Percentiles rank a stretch among this genome's conserved stretches.
Conservation (phyloP, 2,329 filamentous ascomycete species). For the Fusarium nelsonii region DNA sequence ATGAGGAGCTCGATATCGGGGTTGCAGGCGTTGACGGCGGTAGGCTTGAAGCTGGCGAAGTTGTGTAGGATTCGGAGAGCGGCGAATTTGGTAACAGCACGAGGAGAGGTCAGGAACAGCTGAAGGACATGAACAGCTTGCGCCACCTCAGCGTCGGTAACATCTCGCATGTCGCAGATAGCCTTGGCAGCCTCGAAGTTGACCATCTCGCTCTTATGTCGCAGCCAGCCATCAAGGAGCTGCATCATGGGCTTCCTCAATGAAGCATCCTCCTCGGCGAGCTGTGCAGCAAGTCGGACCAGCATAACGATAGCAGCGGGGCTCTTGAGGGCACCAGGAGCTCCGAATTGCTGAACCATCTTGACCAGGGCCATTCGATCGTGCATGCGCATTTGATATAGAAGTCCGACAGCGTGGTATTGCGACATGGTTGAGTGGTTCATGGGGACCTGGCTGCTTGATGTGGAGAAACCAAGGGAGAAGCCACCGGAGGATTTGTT, state of each 20-base stretch:
- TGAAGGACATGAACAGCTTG: conserved; percentile 96
- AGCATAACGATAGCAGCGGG: conserved; percentile 93
- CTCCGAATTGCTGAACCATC: conserved; percentile 99
- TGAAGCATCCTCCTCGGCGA: conserved; percentile 91
- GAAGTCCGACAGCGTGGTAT: conserved; percentile 95
- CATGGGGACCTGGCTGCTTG: conserved; percentile 78
- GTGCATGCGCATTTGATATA: conserved; percentile 98
- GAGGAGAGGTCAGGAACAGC: conserved; percentile 94
- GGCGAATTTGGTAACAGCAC: conserved; percentile 96
- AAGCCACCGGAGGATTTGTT: conserved; percentile 91
- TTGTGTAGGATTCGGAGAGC: conserved; percentile 96
- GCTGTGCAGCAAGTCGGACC: conserved; percentile 89
- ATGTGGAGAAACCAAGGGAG: conserved; percentile 89
- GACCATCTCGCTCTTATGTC: conserved; percentile 99
- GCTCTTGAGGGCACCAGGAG: conserved; percentile 92
- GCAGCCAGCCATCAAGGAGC: conserved; percentile 93
- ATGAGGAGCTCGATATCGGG: conserved; percentile 97
- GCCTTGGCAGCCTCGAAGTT: conserved; percentile 99
- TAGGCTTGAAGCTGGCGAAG: conserved; percentile 96
- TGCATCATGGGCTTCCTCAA: conserved; percentile 97
- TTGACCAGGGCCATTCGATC: conserved; percentile 99
- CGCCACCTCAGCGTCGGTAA: conserved; percentile 89
- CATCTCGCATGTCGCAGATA: conserved; percentile 93
- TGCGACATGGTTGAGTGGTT: conserved; percentile 98
- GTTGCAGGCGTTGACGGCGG: conserved; percentile 92